Base-by-base conservation (phyloP, 1,284 basidiomycete species). In the Mrakiaceae sp. region DNA sequence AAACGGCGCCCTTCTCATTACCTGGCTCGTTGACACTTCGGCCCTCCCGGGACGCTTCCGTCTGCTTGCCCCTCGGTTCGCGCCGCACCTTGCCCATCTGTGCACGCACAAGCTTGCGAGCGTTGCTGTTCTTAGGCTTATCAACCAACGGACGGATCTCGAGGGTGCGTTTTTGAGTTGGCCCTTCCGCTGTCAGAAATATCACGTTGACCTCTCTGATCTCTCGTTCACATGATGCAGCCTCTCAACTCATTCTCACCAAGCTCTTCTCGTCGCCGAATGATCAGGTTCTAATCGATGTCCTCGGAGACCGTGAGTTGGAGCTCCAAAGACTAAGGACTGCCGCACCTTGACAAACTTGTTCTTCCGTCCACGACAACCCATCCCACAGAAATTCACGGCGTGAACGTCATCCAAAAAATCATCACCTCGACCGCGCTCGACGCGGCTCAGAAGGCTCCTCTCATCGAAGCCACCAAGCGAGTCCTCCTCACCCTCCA, bases 61-160 rank as follows among this genome's bases (percentile, higher is more conserved):
- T 62, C 80, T 98, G 59, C 81, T 98, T 53, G 92, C 95, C 0
- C 92, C 92, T 58, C 88, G 95, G 53, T 95, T 98, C 74, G 90
- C 90, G 0, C 92, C 96, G 51, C 94, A 98, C 74, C 82, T 98
- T 49, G 90, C 90, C 2, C 93, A 97, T 74, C 81, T 98, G 65
- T 97, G 94, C 79, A 97, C 94, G 1, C 96, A 99, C 81, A 98
- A 98, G 79, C 78, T 98, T 67, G 95, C 96, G 0, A 95, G 91
- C 1, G 81, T 93, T 69, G 96, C 94, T 0, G 90, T 98, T 49
- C 80, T 98, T 68, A 83, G 94, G 70, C 88, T 94, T 70, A 86
- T 94, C 72, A 93, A 94, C 72, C 91, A 95, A 76, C 92, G 90
- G 76, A 85, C 86, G 47, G 91, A 94, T 74, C 85, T 87, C 0